These are phyloP conservation scores for Phylloporus sp. DNA, from an alignment of 768 basidiomycete genomes.

Conservation along the genomic window DNA sequence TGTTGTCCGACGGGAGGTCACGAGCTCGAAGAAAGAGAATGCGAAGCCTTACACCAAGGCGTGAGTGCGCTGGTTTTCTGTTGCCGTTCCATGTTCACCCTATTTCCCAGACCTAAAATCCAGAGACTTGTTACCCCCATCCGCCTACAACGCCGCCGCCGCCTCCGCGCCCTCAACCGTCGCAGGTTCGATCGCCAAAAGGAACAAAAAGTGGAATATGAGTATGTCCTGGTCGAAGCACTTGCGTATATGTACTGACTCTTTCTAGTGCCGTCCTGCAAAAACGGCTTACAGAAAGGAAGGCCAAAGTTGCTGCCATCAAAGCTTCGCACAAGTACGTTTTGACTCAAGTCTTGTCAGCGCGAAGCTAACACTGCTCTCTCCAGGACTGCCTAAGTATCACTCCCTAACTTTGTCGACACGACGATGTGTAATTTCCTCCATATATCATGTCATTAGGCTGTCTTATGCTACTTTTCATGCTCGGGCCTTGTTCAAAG, in stretches of 20 bases:
- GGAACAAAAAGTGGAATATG: slow-evolving; percentile 94
- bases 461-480: slow-evolving; percentile 17
- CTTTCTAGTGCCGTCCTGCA: slow-evolving; percentile 57
- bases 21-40: slow-evolving; percentile 79
- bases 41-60: slow-evolving; percentile 97
- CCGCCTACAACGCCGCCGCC: slow-evolving; percentile 94
- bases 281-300: slow-evolving; percentile 92
- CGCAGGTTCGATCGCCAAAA: slow-evolving; percentile 88
- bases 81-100: neutral
- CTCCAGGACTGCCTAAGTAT: slow-evolving; percentile 20
- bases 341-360: neutral
- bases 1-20: slow-evolving; percentile 90
- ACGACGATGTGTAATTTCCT: slow-evolving; percentile 13
- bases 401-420: neutral
- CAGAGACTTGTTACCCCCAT: slow-evolving; percentile 94
- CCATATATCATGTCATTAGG: slow-evolving; percentile 24
- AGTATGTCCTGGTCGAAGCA: slow-evolving; percentile 42
- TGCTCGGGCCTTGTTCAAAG: slow-evolving; percentile 3
- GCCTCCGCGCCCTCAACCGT: slow-evolving; percentile 83
- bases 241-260: neutral
- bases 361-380: neutral
- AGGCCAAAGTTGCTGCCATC: slow-evolving; percentile 84
- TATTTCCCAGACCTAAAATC: slow-evolving; percentile 75
- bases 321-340: slow-evolving; percentile 77
- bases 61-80: slow-evolving; percentile 43